A percentile compares a stretch with the other conserved stretches of the same genome.
Conservation (phyloP, 306 rosid genomes). For the Oxytropis ochrocephala region DNA sequence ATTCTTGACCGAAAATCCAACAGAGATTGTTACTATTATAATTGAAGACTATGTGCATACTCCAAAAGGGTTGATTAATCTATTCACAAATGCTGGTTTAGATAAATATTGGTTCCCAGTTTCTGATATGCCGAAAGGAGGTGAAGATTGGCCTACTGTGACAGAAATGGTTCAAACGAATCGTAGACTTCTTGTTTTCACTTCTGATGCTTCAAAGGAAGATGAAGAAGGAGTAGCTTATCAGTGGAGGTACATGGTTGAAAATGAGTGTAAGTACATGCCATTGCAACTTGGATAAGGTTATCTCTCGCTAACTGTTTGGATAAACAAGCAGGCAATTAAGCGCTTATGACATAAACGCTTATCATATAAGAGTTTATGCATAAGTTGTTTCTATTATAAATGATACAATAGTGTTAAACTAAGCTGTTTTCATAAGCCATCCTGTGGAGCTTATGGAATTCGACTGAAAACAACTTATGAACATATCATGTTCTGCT, state of each 20-base stretch:
- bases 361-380: too few species aligned
- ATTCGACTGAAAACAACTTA: too few species aligned
- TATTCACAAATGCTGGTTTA: constrained; percentile 63
- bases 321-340: too few species aligned
- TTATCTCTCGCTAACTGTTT: too few species aligned
- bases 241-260: constrained; percentile 92
- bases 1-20: constrained; percentile 66
- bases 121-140: constrained; percentile 72
- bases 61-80: constrained; percentile 69
- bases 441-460: too few species aligned
- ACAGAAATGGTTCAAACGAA: constrained; percentile 74
- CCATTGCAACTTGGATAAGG: neutral
- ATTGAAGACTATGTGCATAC: constrained; percentile 88
- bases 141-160: constrained; percentile 91
- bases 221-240: constrained; percentile 91
- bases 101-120: constrained; percentile 86
- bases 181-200: constrained; percentile 85
- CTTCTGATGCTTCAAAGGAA: constrained; percentile 82
- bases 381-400: too few species aligned
- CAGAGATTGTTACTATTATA: constrained; percentile 77
- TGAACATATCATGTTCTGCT: too few species aligned
- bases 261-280: constrained; percentile 71
- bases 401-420: too few species aligned
- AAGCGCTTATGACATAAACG: too few species aligned
- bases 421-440: too few species aligned